phyloP scores from a whole-genome alignment of 495 filamentous ascomycete genomes.

The Penicillium mononematosum region DNA sequence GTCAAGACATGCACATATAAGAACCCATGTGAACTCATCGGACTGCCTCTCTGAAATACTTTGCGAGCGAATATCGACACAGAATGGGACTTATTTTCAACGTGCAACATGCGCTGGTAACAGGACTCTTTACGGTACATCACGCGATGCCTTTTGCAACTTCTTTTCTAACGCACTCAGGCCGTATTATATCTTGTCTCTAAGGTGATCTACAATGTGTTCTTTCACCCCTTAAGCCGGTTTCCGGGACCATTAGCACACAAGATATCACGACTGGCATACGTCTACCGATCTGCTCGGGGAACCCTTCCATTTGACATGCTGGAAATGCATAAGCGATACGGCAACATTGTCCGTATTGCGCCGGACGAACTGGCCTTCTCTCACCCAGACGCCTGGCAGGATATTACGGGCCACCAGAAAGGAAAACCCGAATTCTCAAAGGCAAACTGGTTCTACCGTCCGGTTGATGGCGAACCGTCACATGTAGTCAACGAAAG shows the following conservation, averaged over 20 bases:
- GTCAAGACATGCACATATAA: background rate
- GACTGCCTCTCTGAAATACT: background rate
- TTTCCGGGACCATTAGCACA: conserved; percentile 42
- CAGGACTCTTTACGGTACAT: background rate
- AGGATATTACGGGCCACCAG: conserved; percentile 53
- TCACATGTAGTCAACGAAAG: conserved; percentile 26
- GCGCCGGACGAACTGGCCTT: conserved; percentile 54
- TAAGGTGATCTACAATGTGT: conserved; percentile 41
- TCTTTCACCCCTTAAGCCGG: conserved; percentile 43
- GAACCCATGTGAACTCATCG: background rate
- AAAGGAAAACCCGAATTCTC: conserved; percentile 17
- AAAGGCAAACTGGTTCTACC: conserved; percentile 24
- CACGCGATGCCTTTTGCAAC: background rate
- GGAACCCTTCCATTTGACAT: conserved; percentile 38
- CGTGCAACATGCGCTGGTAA: background rate
- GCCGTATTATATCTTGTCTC: conserved; percentile 4
- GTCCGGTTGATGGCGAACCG: conserved; percentile 10
- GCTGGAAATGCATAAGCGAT: conserved; percentile 45
- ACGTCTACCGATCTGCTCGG: background rate
- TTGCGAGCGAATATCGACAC: background rate
- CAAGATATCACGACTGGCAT: background rate
- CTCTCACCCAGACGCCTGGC: conserved; percentile 50
- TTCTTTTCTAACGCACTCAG: background rate
- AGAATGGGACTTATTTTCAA: background rate
- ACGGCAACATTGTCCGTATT: conserved; percentile 55